Base-by-base conservation (phyloP, 2,329 filamentous ascomycete genomes). In the Botrytis pseudocinerea region DNA sequence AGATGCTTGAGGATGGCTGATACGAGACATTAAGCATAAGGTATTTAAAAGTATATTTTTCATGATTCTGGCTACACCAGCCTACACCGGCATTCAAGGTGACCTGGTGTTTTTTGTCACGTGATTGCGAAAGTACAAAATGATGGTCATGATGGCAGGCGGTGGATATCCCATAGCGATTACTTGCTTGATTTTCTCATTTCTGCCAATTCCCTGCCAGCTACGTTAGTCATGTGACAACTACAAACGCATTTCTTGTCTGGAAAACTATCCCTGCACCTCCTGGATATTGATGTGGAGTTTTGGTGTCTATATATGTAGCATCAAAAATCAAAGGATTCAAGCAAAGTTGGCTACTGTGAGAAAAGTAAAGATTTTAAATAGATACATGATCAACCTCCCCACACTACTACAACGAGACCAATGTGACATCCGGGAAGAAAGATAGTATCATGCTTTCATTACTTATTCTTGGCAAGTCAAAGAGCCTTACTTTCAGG, bases 381-480 rank as follows among this genome's bases (percentile, higher is more conserved):
- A 60, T 6, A 54, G 2, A 7, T 7, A 60, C 32, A 1, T 38
- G 32, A 60, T 38, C 57, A 28, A 7, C 5, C 44, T 32, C 20
- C 32, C 8, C 32, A 7, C 20, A 10, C n/a, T 32, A 18, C 57
- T 60, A 35, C 18, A 22, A 2, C 9, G 2, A 38, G 32, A 38
- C 57, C 57, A 35, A 35, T 38, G 18, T 60, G 57, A 60, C 10
- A 12, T 12, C 2, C 32, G 4, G 18, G 20, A 2, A 7, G 57
- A 60, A 60, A 38, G 20, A 60, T 35, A 35, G 32, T 25, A 60
- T 1, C 18, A 22, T 60, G 2, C 10, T 5, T 35, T 60, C 8
- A 60, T 35, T 35, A 2, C 20, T 4, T 22, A 22, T 35, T 1
- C 1, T 32, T 57, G 0, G 25, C 0, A n/a, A 54, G 12, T 7